Conservation (phyloP, 352 stramenopile genomes). For the Phytopythium sindhum region DNA sequence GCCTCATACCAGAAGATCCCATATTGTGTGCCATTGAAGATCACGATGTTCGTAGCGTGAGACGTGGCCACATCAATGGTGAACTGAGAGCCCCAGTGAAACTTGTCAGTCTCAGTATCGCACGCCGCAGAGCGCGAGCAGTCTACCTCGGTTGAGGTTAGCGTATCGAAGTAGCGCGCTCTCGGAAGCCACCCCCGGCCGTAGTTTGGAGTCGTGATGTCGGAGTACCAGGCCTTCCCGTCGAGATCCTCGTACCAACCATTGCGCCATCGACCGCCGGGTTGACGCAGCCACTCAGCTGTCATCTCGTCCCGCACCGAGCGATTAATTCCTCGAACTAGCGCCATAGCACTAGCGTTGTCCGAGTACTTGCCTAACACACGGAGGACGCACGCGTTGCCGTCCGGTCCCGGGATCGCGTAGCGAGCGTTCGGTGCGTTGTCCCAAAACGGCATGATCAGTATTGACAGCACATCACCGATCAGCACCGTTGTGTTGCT, state of each 20-base stretch:
- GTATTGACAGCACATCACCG: not conserved
- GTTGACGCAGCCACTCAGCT: slow-evolving; percentile 12
- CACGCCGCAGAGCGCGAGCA: not conserved
- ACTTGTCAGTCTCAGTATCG: slow-evolving; percentile 7
- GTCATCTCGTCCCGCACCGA: slow-evolving; percentile 26
- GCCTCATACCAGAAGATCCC: slow-evolving; percentile 25
- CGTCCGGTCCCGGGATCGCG: not conserved
- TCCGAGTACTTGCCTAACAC: not conserved
- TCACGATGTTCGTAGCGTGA: slow-evolving; percentile 7
- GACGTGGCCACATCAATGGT: not conserved
- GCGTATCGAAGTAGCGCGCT: slow-evolving; percentile 11
- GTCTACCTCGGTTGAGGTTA: slow-evolving; percentile 5
- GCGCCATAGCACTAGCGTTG: slow-evolving; percentile 4
- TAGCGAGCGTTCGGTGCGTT: slow-evolving; percentile 5
- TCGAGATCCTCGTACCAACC: slow-evolving; percentile 28
- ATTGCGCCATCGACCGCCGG: slow-evolving; percentile 17
- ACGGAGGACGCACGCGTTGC: not conserved
- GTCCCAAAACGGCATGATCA: slow-evolving; percentile 4
- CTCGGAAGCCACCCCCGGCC: slow-evolving; percentile 7
- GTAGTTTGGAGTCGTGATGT: slow-evolving; percentile 14
- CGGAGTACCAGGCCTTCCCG: slow-evolving; percentile 22
- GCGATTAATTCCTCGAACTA: slow-evolving; percentile 17
- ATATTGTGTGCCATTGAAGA: slow-evolving; percentile 21
- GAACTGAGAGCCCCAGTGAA: not conserved
- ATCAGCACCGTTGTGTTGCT: not conserved